These are phyloP conservation scores for Boletus reticulatus DNA, from an alignment of 768 basidiomycete genomes.

Conservation along the genomic window DNA sequence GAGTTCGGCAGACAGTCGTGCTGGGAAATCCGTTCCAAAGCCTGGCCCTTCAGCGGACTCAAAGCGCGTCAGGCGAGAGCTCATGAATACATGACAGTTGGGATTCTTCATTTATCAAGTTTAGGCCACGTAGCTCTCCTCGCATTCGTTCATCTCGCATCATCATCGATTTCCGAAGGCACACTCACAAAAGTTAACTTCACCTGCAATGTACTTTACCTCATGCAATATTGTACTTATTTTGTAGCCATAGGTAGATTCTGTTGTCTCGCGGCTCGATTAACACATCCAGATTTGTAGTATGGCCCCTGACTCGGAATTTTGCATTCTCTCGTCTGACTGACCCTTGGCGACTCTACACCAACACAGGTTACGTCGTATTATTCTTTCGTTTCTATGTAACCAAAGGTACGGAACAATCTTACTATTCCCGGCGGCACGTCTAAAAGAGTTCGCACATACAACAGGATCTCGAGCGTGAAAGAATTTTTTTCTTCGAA, in stretches of 20 bases:
- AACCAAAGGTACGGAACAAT: neutral
- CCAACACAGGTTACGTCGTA: neutral
- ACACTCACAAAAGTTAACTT: no score
- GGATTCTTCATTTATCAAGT: neutral
- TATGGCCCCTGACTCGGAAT: constrained; percentile 1
- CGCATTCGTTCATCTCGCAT: neutral
- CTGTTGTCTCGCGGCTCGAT: neutral
- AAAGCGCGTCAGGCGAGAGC: neutral
- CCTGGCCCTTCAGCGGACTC: neutral
- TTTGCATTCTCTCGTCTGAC: neutral
- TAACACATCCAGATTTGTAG: constrained; percentile 2
- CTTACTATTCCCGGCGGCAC: constrained; percentile 1
- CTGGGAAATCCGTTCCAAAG: neutral
- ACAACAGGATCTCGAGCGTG: constrained; percentile 6
- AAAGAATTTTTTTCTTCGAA: constrained; percentile 27
- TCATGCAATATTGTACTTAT: neutral
- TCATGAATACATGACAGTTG: neutral
- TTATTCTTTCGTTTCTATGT: neutral
- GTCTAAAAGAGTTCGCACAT: neutral
- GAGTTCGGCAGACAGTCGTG: neutral
- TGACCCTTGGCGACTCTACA: neutral
- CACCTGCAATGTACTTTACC: no score
- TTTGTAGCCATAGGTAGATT: neutral
- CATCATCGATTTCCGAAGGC: no score
- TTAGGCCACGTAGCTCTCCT: neutral